Base-by-base conservation (phyloP, 1,139 yeast species). In the Magnusiomyces sp. region DNA sequence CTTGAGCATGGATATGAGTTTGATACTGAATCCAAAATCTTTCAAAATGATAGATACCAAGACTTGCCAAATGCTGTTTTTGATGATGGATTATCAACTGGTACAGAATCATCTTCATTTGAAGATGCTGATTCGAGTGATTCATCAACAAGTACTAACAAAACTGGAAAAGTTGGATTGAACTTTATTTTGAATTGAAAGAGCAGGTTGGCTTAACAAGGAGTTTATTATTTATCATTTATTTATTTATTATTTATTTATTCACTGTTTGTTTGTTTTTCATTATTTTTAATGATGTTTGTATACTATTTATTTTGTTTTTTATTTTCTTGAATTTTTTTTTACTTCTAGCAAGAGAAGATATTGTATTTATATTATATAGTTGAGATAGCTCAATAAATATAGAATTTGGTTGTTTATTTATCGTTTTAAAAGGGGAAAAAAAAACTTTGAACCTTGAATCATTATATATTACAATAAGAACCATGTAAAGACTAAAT, bases 41-140 rank as follows among this genome's bases (percentile, higher is more conserved):
- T 51, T 33, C 33, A 16, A 27, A 39, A 34, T 20, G 17, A 31
- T 1, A 34, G 13, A 4, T 49, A 43, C 16, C 45, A 44, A 17
- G 51, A 49, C 27, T 29, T 49, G 42, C 51, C 51, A 6, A 41
- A 43, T 14, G 27, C 42, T 11, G 38, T 39, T 17, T 49, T 46
- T 40, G 43, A 45, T 14, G 27, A 45, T 17, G 43, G 6, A 5
- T 14, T 10, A 4, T 34, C 16, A 14, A 5, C 16, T n/a, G 5
- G 37, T n/a, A 9, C 16, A 34, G n/a, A 14, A 34, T 5, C 4
- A 14, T 34, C 16, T 5, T n/a, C 16, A 5, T 34, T 5, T n/a
- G 16, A 34, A 10, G 37, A 37, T 16, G 4, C 4, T 7, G 19
- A 16, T 17, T 2, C 4, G n/a, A 11, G 9, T n/a, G 6, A 10